phyloP scores from a whole-genome alignment of 2,329 filamentous ascomycete species.

The Graphium sp. region DNA sequence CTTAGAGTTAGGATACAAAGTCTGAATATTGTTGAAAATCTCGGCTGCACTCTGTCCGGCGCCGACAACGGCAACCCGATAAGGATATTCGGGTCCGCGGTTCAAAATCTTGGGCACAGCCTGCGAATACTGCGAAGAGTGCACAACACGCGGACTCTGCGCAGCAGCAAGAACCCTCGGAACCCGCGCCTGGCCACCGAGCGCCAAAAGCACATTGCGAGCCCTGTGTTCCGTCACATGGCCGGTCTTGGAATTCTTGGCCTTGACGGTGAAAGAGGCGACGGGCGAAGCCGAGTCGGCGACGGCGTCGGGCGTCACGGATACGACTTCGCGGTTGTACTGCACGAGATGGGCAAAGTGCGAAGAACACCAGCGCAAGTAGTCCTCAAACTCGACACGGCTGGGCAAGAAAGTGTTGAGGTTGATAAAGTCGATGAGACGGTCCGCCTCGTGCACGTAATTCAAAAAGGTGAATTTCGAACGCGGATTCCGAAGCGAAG shows the following conservation, averaged over 20 bases:
- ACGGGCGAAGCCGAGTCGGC: constrained; percentile 21
- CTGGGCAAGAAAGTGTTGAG: constrained; percentile 76
- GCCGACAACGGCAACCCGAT: constrained; percentile 71
- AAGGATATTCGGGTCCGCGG: too few relatives aligned
- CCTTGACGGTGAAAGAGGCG: constrained; percentile 50
- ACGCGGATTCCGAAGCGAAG: constrained; percentile 71
- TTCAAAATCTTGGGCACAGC: constrained; percentile 39
- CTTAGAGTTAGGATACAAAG: constrained; percentile 63
- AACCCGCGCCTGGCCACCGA: constrained; percentile 48
- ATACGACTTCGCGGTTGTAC: constrained; percentile 64
- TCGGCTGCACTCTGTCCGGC: constrained; percentile 88
- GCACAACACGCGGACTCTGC: constrained; percentile 61
- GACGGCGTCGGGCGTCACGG: constrained; percentile 43
- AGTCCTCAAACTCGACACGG: constrained; percentile 84
- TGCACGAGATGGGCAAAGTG: constrained; percentile 58
- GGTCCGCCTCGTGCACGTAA: constrained; percentile 66
- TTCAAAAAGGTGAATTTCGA: constrained; percentile 93
- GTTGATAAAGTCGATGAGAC: constrained; percentile 86
- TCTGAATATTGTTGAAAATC: constrained; percentile 81
- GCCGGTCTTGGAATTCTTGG: constrained; percentile 43
- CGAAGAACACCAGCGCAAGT: constrained; percentile 79
- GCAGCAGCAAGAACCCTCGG: constrained; percentile 52
- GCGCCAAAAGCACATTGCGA: constrained; percentile 47
- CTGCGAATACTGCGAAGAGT: constrained; percentile 75
- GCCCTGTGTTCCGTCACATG: constrained; percentile 32